Conservation (phyloP, 2,329 filamentous ascomycete genomes). For the Fusarium sp. region DNA sequence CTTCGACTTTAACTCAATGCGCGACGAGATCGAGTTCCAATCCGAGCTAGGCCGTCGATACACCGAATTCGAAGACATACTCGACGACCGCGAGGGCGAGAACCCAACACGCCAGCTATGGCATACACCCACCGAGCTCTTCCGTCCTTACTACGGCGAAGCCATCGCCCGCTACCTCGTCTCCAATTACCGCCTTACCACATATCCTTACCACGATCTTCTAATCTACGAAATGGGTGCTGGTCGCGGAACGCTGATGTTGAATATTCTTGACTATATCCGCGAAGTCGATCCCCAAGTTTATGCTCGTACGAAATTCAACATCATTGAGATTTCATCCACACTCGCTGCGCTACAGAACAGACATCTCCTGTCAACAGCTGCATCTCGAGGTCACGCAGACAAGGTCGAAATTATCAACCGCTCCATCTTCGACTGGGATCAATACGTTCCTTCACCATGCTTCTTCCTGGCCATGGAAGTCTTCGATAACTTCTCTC, state of each 20-base stretch:
- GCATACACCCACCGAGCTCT: slow-evolving; percentile 98
- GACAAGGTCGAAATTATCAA: slow-evolving; percentile 96
- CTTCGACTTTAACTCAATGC: slow-evolving; percentile 85
- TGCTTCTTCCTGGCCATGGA: slow-evolving; percentile 99
- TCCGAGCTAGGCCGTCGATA: slow-evolving; percentile 81
- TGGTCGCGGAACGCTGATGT: slow-evolving; percentile 96
- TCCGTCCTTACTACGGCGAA: slow-evolving; percentile 96
- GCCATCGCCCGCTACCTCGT: slow-evolving; percentile 96
- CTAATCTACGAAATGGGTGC: slow-evolving; percentile 99
- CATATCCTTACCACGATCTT: slow-evolving; percentile 95
- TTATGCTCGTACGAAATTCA: slow-evolving; percentile 92
- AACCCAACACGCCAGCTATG: slow-evolving; percentile 88
- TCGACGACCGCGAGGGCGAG: slow-evolving; percentile 76
- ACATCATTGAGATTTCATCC: slow-evolving; percentile 94
- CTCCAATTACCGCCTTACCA: slow-evolving; percentile 92
- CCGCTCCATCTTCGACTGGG: slow-evolving; percentile 94
- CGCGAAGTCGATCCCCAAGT: slow-evolving; percentile 89
- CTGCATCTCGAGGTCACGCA: slow-evolving; percentile 78
- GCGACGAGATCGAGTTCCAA: slow-evolving; percentile 89
- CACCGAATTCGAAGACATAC: slow-evolving; percentile 86
- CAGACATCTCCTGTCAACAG: slow-evolving; percentile 73
- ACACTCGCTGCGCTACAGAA: slow-evolving; percentile 83
- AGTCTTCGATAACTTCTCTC: slow-evolving; percentile 98
- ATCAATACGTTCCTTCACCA: slow-evolving; percentile 84
- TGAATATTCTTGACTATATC: slow-evolving; percentile 97